Base-by-base conservation (phyloP, 176 grass and related monocot genomes). In the Alopecurus myosuroides region DNA sequence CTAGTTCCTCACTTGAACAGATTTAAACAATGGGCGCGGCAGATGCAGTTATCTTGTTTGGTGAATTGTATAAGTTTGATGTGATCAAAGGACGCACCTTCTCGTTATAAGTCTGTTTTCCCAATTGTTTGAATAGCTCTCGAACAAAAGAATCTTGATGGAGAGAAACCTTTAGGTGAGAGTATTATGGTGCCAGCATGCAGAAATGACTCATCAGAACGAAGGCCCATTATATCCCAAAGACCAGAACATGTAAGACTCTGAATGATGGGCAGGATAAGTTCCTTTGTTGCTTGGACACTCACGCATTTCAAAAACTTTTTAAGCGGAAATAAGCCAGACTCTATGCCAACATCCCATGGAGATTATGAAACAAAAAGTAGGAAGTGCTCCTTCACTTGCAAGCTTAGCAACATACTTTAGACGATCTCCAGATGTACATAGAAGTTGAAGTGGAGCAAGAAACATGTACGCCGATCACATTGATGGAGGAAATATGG, bases 1-100 rank as follows among this genome's bases (percentile, higher is more conserved):
- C 96, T 83, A 98, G 87, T 85, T 98, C 96, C 74, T 95, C 96
- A 69, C 93, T 93, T 77, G 96, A 98, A 86, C 93, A 85, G 80
- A 98, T 93, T 78, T 95, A 84, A 90, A 91, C 88, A 63, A 93
- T 87, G n/a, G 93, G 82, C 42, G 96, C 89, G 79, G 93, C 87
- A 82, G 80, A 92, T 77, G 93, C 85, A 80, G 80, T 88, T 52
- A 93, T 86, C 84, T 98, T 95, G 80, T 93, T 87, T 73, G 93
- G 89, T 82, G 93, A 88, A 90, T 88, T 94, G 76, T 60, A 84
- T 45, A 98, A 85, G 84, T 95, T 98, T 84, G 87, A 65, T 74
- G 94, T 92, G 52, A 98, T 76, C 77, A 92, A 85, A 74, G 93
- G 81, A 86, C 95, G 93, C 11, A 95, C 69, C 20, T 95, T 93